These are phyloP conservation scores for sweet orange (Citrus sinensis) DNA, from an alignment of 345 rosid species.

Conservation along the genomic window DVS_A1.0 CM039162.1:31209501-31210000, in stretches of 20 bases:
- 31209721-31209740: background rate
- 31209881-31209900: background rate
- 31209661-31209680: background rate
- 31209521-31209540: background rate
- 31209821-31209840: background rate
- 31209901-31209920: background rate
- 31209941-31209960: background rate
- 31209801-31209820: background rate
- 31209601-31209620: background rate
- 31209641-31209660: background rate
- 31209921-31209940: background rate
- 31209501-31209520: background rate
- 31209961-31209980: background rate
- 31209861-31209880: background rate
- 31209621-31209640: background rate
- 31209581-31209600: background rate
- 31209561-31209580: background rate
- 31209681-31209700: background rate
- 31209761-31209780: background rate
- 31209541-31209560: background rate
- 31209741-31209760: background rate
- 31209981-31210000: background rate
- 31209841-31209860: conserved; percentile 6
- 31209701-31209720: background rate
- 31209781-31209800: background rate